phyloP scores from a whole-genome alignment of 2,329 filamentous ascomycete species.

The Pseudogymnoascus sp. region DNA sequence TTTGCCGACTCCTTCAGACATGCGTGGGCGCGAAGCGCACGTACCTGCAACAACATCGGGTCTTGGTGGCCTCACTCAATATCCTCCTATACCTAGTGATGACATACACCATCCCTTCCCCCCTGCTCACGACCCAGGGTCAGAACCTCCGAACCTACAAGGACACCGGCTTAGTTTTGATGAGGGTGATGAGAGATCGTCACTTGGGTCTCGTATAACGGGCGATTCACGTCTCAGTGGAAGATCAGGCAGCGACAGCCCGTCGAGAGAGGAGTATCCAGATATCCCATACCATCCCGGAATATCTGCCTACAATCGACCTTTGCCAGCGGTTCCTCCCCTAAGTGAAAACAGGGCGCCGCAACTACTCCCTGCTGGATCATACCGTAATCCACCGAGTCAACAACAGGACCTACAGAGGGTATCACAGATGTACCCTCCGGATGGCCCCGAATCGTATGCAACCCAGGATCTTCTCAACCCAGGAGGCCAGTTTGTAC shows the following conservation, averaged over 20 bases:
- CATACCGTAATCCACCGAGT: conserved; percentile 46
- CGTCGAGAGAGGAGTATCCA: conserved; percentile 64
- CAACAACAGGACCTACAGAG: conserved; percentile 42
- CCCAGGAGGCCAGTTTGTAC: conserved; percentile 38
- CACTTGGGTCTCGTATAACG: conserved; percentile 47
- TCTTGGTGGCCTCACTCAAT: conserved; percentile 28
- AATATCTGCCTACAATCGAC: conserved; percentile 57
- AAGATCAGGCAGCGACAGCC: conserved; percentile 52
- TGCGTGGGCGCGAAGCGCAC: conserved; percentile 24
- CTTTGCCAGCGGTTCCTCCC: conserved; percentile 51
- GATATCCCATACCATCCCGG: conserved; percentile 94
- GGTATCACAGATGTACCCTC: conserved; percentile 31
- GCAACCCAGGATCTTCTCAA: conserved; percentile 36
- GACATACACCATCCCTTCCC: conserved; percentile 50
- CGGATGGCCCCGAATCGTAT: conserved; percentile 25
- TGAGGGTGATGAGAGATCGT: conserved; percentile 74
- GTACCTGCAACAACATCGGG: conserved; percentile 19
- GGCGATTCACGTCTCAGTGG: conserved; percentile 32
- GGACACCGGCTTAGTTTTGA: conserved; percentile 80
- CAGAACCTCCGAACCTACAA: conserved; percentile 71
- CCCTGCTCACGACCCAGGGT: conserved; percentile 31
- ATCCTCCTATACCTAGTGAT: conserved; percentile 35
- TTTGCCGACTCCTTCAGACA: conserved; percentile 39
- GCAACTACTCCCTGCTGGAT: conserved; percentile 45
- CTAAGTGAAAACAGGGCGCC: conserved; percentile 38